Evolutionary conservation across 768 basidiomycete species (phyloP), one percentile per base, ranked within the genome.

Genomic region (Boletellus ananas): DNA sequence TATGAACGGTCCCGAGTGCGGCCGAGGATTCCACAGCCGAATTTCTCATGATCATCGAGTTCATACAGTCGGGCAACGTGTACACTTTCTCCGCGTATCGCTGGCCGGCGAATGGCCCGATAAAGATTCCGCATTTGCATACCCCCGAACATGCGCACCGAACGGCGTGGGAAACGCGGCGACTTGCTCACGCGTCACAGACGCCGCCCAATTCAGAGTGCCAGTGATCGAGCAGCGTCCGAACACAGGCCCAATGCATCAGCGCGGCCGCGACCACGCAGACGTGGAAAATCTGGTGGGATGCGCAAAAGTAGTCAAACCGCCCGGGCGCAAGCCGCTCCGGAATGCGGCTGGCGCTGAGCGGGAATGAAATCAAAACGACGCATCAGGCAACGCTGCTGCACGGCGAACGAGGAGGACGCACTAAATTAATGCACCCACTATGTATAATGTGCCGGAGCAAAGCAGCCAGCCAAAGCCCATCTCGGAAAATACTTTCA

Each of bases 201-300:
- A 50, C 45, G n/a, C 52, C 55, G 18, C 53, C 53, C 40, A 54
- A 40, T 25, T 47, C 52, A 43, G 59, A 50, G 68, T 88, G 82
- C 67, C 83, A 79, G 67, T 84, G 78, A 51, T 79, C 63, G 60
- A 88, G 77, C 37, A 76, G 76, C 20, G 74, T 76, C 51, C 83
- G 58, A 50, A 88, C 73, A 57, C 71, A 73, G 33, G 69, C 66
- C 69, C 84, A 90, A 57, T 89, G 87, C 10, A 80, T 72, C 57
- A 85, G 66, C 33, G 84, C 87, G 10, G 86, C 89, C 21, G 83
- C 67, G 47, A 91, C 74, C 34, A 94, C 91, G 59, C 79, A 83
- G 52, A 84, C 66, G 63, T 94, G 94, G 68, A 96, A 94, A 58
- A 95, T 87, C 68, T 94, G 90, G 72, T 95, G 93, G 17, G 87